A percentile compares a stretch with the other conserved stretches of the same genome.
These are phyloP conservation scores for Tilletia indica DNA, from an alignment of 1,284 basidiomycete species.

Conservation along the genomic window DNA sequence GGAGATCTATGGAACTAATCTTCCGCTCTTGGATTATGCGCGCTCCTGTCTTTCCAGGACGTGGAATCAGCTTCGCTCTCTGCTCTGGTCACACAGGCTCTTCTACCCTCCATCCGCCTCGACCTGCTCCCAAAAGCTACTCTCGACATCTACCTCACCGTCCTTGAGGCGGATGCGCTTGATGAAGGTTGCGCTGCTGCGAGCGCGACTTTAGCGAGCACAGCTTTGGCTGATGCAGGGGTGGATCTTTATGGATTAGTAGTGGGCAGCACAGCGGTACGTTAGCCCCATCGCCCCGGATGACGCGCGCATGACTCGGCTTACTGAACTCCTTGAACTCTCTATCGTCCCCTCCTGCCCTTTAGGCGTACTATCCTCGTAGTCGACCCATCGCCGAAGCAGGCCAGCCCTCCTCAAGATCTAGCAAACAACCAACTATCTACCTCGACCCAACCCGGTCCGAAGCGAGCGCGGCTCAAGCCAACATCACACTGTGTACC, in stretches of 20 bases:
- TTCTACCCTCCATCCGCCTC: constrained; percentile 78
- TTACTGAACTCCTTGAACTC: constrained; percentile 20
- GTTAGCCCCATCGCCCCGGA: not conserved
- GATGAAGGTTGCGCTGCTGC: constrained; percentile 58
- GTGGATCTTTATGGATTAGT: constrained; percentile 84
- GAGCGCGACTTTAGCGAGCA: constrained; percentile 80
- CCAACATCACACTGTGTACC: constrained; percentile 71
- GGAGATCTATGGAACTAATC: not conserved
- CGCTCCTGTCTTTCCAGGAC: constrained; percentile 69
- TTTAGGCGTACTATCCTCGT: constrained; percentile 19
- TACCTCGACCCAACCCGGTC: constrained; percentile 76
- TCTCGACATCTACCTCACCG: constrained; percentile 83
- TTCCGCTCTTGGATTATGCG: too few relatives aligned
- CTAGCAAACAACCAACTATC: constrained; percentile 50
- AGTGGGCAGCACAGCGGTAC: constrained; percentile 58
- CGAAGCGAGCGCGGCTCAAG: constrained; percentile 65
- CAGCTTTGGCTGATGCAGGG: constrained; percentile 82
- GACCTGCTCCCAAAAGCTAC: constrained; percentile 90
- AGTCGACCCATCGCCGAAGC: not conserved
- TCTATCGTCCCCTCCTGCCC: not conserved
- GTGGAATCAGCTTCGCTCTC: constrained; percentile 85
- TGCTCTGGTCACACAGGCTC: constrained; percentile 78
- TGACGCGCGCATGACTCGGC: too few relatives aligned
- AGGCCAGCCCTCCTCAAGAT: not conserved
- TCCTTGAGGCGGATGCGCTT: constrained; percentile 86